Conservation (phyloP, 1,139 yeast species). For the Candida neerlandica region DNA sequence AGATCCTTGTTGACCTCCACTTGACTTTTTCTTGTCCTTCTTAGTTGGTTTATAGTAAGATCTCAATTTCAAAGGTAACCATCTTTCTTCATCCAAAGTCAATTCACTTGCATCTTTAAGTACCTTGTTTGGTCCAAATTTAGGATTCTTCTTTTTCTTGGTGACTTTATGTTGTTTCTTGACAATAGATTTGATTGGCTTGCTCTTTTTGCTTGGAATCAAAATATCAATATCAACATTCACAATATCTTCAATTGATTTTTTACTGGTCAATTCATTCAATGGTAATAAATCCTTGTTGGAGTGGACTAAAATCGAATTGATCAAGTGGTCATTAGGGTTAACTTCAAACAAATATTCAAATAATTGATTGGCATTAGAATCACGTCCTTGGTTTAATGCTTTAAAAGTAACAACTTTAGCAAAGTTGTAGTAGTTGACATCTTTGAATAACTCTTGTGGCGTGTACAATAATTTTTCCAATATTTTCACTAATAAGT, state of each 20-base stretch:
- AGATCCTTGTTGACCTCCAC: constrained; percentile 73
- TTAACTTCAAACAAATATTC: constrained; percentile 28
- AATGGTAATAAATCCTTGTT: constrained; percentile 32
- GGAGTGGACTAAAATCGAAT: constrained; percentile 28
- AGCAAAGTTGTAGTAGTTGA: constrained; percentile 38
- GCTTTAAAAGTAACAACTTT: constrained; percentile 53
- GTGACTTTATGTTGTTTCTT: constrained; percentile 18
- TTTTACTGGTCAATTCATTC: constrained; percentile 32
- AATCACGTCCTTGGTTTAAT: constrained; percentile 33
- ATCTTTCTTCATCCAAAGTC: constrained; percentile 62
- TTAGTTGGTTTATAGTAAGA: constrained; percentile 79
- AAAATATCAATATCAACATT: constrained; percentile 27
- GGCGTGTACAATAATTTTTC: constrained; percentile 23
- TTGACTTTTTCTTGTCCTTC: constrained; percentile 56
- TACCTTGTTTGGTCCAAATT: constrained; percentile 41
- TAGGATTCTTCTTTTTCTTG: constrained; percentile 30
- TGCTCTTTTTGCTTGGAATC: constrained; percentile 17
- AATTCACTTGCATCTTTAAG: constrained; percentile 34
- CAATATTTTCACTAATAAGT: constrained; percentile 27
- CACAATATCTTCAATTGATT: constrained; percentile 31
- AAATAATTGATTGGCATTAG: constrained; percentile 35
- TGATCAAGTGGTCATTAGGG: constrained; percentile 35
- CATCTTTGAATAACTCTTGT: constrained; percentile 23
- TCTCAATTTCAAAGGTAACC: constrained; percentile 89
- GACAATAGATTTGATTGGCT: constrained; percentile 10